phyloP scores from a whole-genome alignment of 176 grass and related monocot species.

The Cenchrus fungigraminus region DNA sequence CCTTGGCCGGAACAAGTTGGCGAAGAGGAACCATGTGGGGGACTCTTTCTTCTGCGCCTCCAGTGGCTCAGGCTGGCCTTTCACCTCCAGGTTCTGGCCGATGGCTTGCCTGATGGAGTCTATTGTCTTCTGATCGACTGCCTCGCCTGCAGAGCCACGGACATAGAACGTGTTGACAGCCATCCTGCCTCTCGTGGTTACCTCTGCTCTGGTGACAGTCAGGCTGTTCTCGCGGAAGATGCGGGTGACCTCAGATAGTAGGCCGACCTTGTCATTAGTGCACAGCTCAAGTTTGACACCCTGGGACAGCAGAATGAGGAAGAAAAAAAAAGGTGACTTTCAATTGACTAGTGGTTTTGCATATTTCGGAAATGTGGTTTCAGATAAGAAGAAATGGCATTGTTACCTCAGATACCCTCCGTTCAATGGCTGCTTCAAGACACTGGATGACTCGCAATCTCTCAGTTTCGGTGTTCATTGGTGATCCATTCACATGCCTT shows the following conservation, averaged over 20 bases:
- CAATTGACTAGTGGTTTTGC: not conserved
- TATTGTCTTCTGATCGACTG: slow-evolving; percentile 73
- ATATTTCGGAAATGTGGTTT: not conserved
- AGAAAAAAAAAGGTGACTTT: slow-evolving; percentile 27
- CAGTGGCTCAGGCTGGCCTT: slow-evolving; percentile 51
- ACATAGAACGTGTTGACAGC: slow-evolving; percentile 85
- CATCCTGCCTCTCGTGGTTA: slow-evolving; percentile 63
- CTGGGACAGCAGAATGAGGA: slow-evolving; percentile 28
- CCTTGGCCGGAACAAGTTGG: slow-evolving; percentile 66
- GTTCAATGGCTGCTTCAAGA: slow-evolving; percentile 80
- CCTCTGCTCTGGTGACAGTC: slow-evolving; percentile 76
- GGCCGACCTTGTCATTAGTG: slow-evolving; percentile 68
- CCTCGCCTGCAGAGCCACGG: slow-evolving; percentile 51
- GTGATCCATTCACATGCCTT: slow-evolving; percentile 73
- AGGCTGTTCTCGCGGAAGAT: slow-evolving; percentile 89
- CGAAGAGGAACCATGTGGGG: slow-evolving; percentile 73
- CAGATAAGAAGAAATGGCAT: slow-evolving; percentile 13
- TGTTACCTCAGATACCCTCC: slow-evolving; percentile 81
- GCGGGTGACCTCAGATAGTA: slow-evolving; percentile 80
- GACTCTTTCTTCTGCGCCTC: slow-evolving; percentile 54
- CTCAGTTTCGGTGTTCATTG: slow-evolving; percentile 70
- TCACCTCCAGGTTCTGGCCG: slow-evolving; percentile 75
- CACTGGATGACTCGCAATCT: slow-evolving; percentile 72
- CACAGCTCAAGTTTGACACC: slow-evolving; percentile 83
- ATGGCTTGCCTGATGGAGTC: slow-evolving; percentile 74